Evolutionary conservation across 345 rosid species (phyloP).

Genomic region (Erysimum cheiranthoides): DNA sequence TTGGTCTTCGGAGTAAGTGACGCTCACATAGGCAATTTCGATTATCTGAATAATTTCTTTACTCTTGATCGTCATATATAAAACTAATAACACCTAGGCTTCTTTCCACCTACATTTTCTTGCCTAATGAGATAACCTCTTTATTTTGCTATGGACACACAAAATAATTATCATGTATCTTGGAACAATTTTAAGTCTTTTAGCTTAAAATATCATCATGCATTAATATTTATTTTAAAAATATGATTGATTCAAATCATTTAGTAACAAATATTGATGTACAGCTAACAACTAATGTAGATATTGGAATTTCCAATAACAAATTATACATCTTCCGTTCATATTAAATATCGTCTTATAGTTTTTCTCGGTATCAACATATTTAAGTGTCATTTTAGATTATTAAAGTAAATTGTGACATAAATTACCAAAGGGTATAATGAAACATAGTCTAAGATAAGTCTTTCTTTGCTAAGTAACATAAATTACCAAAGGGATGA

Average conservation of each 20-base stretch:
- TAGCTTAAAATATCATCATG: background rate
- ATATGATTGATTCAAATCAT: background rate
- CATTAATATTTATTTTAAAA: background rate
- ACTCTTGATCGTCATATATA: background rate
- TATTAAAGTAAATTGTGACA: no score
- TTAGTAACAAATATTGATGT: background rate
- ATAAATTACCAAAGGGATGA: no score
- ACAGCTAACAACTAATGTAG: no score
- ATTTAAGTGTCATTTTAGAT: no score
- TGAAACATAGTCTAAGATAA: no score
- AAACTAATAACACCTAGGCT: background rate
- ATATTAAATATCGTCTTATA: no score
- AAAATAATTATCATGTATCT: background rate
- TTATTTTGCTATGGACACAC: background rate
- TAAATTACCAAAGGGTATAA: no score
- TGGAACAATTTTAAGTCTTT: background rate
- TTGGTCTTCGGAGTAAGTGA: conserved; percentile 11
- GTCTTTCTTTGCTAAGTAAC: no score
- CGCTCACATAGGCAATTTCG: conserved; percentile 4
- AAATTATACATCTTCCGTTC: no score
- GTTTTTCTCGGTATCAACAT: no score
- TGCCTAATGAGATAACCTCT: conserved; percentile 1
- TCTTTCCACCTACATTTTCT: conserved; percentile 2
- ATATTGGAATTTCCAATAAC: no score
- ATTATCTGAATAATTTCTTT: conserved; percentile 9